Evolutionary conservation across 2,329 filamentous ascomycete genomes (phyloP).

Genomic region (Cladosporium halotolerans): DNA sequence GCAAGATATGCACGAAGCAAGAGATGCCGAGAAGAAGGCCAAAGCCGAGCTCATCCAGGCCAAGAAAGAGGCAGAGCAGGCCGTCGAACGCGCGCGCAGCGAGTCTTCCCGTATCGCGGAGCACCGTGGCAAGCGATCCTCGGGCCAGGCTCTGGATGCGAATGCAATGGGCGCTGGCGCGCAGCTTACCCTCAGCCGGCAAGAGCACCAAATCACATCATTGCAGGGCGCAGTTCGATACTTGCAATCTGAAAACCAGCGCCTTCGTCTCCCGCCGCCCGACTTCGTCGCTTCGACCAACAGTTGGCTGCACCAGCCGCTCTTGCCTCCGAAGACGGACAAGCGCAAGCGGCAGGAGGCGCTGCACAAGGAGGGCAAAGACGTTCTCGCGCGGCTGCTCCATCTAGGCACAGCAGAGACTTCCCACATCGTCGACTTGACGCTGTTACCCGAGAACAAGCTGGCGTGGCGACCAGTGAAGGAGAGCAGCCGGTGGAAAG

Average conservation of each 20-base stretch:
- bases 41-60: constrained; percentile 22
- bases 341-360: constrained; percentile 38
- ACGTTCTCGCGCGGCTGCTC: constrained; percentile 59
- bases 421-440: constrained; percentile 56
- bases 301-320: constrained; percentile 60
- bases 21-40: constrained; percentile 52
- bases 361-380: constrained; percentile 56
- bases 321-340: constrained; percentile 40
- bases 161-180: constrained; percentile 64
- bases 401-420: constrained; percentile 47
- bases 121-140: constrained; percentile 35
- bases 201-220: constrained; percentile 59
- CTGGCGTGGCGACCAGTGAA: constrained; percentile 61
- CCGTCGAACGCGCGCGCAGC: constrained; percentile 24
- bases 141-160: constrained; percentile 54
- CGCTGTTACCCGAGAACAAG: constrained; percentile 51
- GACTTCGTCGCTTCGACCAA: constrained; percentile 28
- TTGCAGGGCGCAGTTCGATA: constrained; percentile 61
- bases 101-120: constrained; percentile 25
- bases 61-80: constrained; percentile 22
- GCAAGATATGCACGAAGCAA: constrained; percentile 26
- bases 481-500: constrained; percentile 59
- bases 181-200: constrained; percentile 64
- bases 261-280: constrained; percentile 46
- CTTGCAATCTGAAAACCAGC: constrained; percentile 60